These are phyloP conservation scores for Raphanus raphanistrum DNA, from an alignment of 345 rosid species.

Conservation along the genomic window DNA sequence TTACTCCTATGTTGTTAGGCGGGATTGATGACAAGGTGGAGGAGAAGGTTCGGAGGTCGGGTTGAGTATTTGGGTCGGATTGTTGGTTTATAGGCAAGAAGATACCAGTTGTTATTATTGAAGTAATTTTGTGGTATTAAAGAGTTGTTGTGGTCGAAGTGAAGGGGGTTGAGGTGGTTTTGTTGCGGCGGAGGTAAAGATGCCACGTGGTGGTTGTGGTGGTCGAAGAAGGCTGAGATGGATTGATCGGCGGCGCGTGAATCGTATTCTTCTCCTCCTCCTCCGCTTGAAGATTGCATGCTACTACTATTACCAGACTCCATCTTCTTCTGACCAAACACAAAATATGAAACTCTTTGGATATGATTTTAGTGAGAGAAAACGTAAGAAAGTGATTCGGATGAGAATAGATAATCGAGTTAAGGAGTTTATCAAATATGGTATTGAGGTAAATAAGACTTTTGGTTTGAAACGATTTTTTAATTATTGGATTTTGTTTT, in stretches of 20 bases:
- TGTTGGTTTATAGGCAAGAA: constrained; percentile 57
- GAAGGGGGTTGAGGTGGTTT: constrained; percentile 40
- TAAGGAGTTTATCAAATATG: constrained; percentile 18
- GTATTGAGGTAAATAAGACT: constrained; percentile 20
- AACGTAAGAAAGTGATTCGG: constrained; percentile 18
- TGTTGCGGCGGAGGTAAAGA: constrained; percentile 41
- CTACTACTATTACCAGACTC: constrained; percentile 86
- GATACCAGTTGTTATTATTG: constrained; percentile 43
- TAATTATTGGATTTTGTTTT: constrained; percentile 8
- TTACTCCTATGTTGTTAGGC: constrained; percentile 30
- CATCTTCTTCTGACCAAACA: constrained; percentile 41
- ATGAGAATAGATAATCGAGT: constrained; percentile 6
- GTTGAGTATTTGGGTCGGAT: constrained; percentile 48
- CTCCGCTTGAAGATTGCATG: constrained; percentile 77
- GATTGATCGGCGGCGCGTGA: constrained; percentile 60
- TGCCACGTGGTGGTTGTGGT: constrained; percentile 37
- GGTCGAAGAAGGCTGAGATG: constrained; percentile 52
- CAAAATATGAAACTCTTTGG: background rate
- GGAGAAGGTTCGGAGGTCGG: constrained; percentile 52
- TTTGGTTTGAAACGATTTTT: constrained; percentile 20
- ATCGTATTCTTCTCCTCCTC: constrained; percentile 64
- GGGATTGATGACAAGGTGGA: constrained; percentile 43
- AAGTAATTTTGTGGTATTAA: constrained; percentile 58
- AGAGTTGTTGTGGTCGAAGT: constrained; percentile 36
- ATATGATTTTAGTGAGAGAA: constrained; percentile 21